These are phyloP conservation scores for Guillardia theta DNA, from an alignment of 78 protist genomes.

Conservation along the genomic window DNA sequence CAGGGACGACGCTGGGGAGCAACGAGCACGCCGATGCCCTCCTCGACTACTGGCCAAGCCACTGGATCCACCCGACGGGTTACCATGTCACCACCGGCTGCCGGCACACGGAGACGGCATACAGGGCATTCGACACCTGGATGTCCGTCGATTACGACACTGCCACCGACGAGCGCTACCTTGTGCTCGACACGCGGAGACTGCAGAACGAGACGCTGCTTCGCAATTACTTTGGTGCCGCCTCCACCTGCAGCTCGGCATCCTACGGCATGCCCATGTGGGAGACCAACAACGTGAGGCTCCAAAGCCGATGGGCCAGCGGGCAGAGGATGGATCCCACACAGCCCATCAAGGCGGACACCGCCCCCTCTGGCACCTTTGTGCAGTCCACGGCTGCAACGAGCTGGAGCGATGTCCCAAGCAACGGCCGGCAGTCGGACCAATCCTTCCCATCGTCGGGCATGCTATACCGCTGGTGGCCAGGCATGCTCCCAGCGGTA, in stretches of 20 bases:
- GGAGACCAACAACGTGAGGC: not conserved
- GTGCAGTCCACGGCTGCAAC: too few relatives aligned
- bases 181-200: not conserved
- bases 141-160: not conserved
- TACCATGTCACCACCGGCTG: not conserved
- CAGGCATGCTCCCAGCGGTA: too few relatives aligned
- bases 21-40: not conserved
- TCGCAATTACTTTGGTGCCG: not conserved
- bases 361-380: too few relatives aligned
- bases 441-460: too few relatives aligned
- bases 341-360: too few relatives aligned
- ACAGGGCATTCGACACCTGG: not conserved
- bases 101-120: not conserved
- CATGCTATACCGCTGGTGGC: too few relatives aligned
- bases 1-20: too few relatives aligned
- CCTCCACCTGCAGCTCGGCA: not conserved
- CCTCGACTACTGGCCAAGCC: not conserved
- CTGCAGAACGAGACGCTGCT: not conserved
- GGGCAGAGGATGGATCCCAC: too few relatives aligned
- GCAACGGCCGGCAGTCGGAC: too few relatives aligned
- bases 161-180: not conserved
- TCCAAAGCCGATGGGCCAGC: too few relatives aligned
- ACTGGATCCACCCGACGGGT: not conserved
- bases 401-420: too few relatives aligned
- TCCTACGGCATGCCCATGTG: not conserved